Base-by-base conservation (phyloP, 176 grass and related monocot genomes). In the barley (Hordeum vulgare) region DNA sequence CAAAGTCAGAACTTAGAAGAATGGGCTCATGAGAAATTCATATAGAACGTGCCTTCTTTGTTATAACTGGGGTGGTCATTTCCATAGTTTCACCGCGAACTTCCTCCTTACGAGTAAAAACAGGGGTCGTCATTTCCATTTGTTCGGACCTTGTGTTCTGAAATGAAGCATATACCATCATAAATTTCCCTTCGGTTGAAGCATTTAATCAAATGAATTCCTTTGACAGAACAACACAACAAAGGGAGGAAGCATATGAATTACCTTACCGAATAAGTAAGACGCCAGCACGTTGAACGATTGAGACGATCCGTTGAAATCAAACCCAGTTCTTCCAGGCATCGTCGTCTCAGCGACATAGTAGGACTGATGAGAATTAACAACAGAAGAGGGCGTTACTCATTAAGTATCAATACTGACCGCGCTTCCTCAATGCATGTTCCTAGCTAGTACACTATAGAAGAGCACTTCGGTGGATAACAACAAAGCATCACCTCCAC, bases 241-340 rank as follows among this genome's bases (percentile, higher is more conserved):
- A 42, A 11, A 57, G 9, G 27, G 28, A 84, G 53, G 42, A 86
- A 84, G 20, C 18, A 6, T 25, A 40, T 41, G 69, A 81, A 87
- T 78, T 98, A 98, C 96, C 92, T 98, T 98, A 93, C 96, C 93
- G 21, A 98, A 95, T 85, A 98, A 85, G 77, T 95, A 98, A 45
- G 85, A 81, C 11, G 89, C 96, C 63, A 98, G 39, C 40, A 86
- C 85, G 54, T 98, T 98, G 81, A 98, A 98, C 60, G 93, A 88
- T 74, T 90, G 90, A 41, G 93, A 95, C 36, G 96, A 85, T 57
- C 96, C 90, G 24, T 18, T 93, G 82, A 98, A 93, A 93, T 93
- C 90, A 75, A 98, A 95, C 12, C 93, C 90, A 65, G 27, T 74
- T 42, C 79, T 91, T 78, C 90, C 93, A 9, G 89, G 88, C 96